Evolutionary conservation across 257 asterid genomes (phyloP), one percentile per base, ranked within the genome.

Genomic region (Jacaranda mimosifolia): DNA sequence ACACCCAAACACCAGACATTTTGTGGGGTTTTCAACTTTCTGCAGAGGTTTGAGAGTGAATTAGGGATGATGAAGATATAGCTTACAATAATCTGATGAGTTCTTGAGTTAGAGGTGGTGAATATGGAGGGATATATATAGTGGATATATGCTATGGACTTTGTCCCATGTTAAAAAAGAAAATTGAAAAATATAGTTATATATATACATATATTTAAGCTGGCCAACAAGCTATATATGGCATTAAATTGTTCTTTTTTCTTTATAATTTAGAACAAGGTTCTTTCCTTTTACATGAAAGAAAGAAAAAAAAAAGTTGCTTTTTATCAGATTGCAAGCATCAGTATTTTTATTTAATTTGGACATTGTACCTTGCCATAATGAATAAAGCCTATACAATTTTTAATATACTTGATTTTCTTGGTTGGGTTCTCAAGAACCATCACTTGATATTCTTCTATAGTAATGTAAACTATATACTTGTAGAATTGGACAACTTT

Each of bases 1-100:
- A 87, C 75, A 84, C 89, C 91, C 91, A 87, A 68, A 87, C 91
- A 67, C 91, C 91, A 11, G 91, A 84, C 91, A 87, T 87, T 56
- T 19, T 82, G 10, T 17, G 3, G 52, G 45, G 48, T 49, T 64
- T 64, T 63, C 38, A 9, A 26, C 9, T 42, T 42, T 42, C 4
- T 42, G 6, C 7, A 5, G 1, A 14, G 9, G 19, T 19, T 55
- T 55, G n/a, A 55, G 62, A 55, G 62, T 1, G 13, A 12, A 3
- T 5, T n/a, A 4, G 15, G 53, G 4, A 36, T 70, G 42, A 9
- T 58, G 53, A 43, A 52, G 4, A 75, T 17, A 35, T 21, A 21
- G 21, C 14, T 4, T 45, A 48, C 4, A 9, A 21, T 40, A 63
- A 38, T 72, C 4, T 12, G 52, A 3, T 38, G 80, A 63, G 5